These are phyloP conservation scores for Amanita jacksonii DNA, from an alignment of 768 basidiomycete species.

Conservation along the genomic window DNA sequence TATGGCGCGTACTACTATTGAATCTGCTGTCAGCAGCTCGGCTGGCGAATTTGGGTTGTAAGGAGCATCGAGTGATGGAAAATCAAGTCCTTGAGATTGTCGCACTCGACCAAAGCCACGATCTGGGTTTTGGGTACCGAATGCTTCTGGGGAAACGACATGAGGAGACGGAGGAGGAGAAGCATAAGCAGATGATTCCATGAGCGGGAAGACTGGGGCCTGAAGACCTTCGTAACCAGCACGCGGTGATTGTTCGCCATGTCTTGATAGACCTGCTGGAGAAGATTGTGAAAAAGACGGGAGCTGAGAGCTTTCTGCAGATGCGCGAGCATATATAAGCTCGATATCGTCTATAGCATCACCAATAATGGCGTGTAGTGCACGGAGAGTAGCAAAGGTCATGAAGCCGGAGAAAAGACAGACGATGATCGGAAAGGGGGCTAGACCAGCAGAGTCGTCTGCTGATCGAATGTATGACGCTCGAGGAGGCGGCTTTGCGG, in stretches of 20 bases:
- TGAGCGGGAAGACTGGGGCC: conserved; percentile 1
- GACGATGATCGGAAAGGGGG: background rate
- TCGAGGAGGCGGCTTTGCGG: too few relatives aligned
- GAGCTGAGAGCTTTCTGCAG: conserved; percentile 6
- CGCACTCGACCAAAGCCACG: background rate
- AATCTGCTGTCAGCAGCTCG: conserved; percentile 51
- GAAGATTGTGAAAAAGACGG: conserved; percentile 13
- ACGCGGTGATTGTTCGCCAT: too few relatives aligned
- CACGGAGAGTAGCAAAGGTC: conserved; percentile 57
- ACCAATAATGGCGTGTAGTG: conserved; percentile 57
- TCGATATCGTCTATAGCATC: conserved; percentile 64
- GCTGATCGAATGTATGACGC: conserved; percentile 4
- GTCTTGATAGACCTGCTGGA: conserved; percentile 4
- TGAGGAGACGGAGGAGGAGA: conserved; percentile 26
- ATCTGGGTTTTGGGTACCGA: background rate
- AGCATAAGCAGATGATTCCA: conserved; percentile 14
- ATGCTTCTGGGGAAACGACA: conserved; percentile 5
- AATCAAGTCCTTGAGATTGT: conserved; percentile 29
- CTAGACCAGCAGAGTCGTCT: background rate
- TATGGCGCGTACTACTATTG: conserved; percentile 49
- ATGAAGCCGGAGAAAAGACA: conserved; percentile 21
- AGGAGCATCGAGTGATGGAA: conserved; percentile 46
- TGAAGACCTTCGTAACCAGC: background rate
- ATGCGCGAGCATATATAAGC: conserved; percentile 35
- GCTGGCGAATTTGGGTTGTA: conserved; percentile 34